A percentile compares a stretch with the other conserved stretches of the same genome.
phyloP scores from a whole-genome alignment of 164 flowering plant species.

The Houttuynia cordata region DNA sequence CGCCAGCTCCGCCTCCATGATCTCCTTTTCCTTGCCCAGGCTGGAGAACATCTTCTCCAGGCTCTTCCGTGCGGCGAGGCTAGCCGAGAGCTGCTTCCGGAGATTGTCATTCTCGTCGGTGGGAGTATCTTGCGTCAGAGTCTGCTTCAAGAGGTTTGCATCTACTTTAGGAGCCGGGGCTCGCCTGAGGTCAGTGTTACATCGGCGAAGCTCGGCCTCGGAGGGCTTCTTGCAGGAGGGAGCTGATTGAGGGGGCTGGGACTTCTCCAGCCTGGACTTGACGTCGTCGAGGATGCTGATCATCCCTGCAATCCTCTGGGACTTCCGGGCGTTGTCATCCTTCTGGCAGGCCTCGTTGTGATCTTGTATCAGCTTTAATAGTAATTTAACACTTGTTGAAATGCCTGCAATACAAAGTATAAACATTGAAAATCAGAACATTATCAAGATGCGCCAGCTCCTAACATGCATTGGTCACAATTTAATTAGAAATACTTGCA shows the following conservation, averaged over 20 bases:
- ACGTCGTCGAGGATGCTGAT: constrained; percentile 51
- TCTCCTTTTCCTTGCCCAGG: constrained; percentile 81
- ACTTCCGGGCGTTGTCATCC: constrained; percentile 26
- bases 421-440: too few relatives aligned
- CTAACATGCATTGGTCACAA: too few relatives aligned
- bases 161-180: constrained; percentile 16
- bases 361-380: constrained; percentile 52
- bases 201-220: constrained; percentile 35
- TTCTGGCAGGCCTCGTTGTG: constrained; percentile 36
- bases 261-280: constrained; percentile 35
- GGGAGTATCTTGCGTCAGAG: constrained; percentile 30
- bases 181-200: constrained; percentile 40
- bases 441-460: too few relatives aligned
- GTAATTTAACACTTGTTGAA: constrained; percentile 40
- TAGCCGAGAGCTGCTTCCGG: constrained; percentile 39
- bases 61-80: constrained; percentile 50
- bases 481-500: too few relatives aligned
- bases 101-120: constrained; percentile 14
- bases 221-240: constrained; percentile 1
- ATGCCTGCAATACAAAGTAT: constrained; percentile 25
- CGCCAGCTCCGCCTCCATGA: constrained; percentile 66
- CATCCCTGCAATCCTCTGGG: constrained; percentile 49
- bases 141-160: constrained; percentile 8
- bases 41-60: constrained; percentile 71
- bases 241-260: constrained; percentile 12